These are phyloP conservation scores for Fusarium scirpi DNA, from an alignment of 2,329 filamentous ascomycete genomes.

Conservation along the genomic window DNA sequence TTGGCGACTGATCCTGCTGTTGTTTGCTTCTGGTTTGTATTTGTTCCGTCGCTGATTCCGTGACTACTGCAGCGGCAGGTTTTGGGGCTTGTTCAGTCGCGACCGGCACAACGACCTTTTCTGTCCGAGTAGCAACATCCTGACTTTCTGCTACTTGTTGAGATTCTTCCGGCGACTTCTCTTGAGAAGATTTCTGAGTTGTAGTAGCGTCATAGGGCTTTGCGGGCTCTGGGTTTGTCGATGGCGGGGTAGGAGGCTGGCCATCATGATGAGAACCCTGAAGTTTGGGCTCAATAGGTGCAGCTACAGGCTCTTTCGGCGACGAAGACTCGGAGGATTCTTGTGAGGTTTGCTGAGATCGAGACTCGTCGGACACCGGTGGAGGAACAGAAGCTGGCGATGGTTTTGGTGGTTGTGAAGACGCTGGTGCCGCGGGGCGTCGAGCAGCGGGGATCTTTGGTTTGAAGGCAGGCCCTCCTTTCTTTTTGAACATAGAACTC, in stretches of 20 bases:
- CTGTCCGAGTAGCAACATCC: not conserved
- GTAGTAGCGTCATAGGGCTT: slow-evolving; percentile 18
- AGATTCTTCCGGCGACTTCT: not conserved
- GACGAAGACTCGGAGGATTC: slow-evolving; percentile 5
- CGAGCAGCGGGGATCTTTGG: slow-evolving; percentile 73
- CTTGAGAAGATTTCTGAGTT: slow-evolving; percentile 4
- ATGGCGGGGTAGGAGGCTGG: slow-evolving; percentile 43
- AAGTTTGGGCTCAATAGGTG: slow-evolving; percentile 14
- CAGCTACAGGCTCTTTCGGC: not conserved
- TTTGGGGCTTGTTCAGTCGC: slow-evolving; percentile 2
- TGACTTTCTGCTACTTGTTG: not conserved
- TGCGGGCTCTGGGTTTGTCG: slow-evolving; percentile 32
- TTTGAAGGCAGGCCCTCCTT: slow-evolving; percentile 72
- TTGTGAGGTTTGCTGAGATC: slow-evolving; percentile 17
- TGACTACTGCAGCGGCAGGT: not conserved
- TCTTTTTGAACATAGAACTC: slow-evolving; percentile 77
- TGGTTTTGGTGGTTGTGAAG: slow-evolving; percentile 41
- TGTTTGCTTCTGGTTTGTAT: slow-evolving; percentile 17
- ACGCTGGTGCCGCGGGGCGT: slow-evolving; percentile 57
- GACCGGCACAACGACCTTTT: not conserved
- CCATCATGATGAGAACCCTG: slow-evolving; percentile 26
- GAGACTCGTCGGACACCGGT: slow-evolving; percentile 22
- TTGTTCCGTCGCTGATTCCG: slow-evolving; percentile 5
- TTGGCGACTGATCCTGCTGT: slow-evolving; percentile 11
- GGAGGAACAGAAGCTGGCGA: slow-evolving; percentile 21